Base-by-base conservation (phyloP, 306 rosid species). In the Pyrus bretschneideri region DNA sequence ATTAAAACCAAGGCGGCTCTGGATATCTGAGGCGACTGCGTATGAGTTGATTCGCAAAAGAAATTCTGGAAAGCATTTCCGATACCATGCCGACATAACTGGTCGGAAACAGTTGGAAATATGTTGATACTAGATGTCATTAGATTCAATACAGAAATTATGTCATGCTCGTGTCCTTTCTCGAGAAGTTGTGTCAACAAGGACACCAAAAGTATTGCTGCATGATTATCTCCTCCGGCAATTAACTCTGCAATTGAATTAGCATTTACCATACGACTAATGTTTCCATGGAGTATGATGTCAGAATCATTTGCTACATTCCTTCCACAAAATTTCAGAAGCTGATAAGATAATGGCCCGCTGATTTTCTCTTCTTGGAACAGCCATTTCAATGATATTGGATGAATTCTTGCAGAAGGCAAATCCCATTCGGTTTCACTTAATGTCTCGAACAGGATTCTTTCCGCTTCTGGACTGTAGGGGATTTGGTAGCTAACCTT, bases 361-460 rank as follows among this genome's bases (percentile, higher is more conserved):
- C 79, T 79, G 69, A 92, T 80, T 71, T 64, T 87, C 80, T 92
- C 96, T 85, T 95, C 97, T 82, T 90, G 96, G 80, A 95, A 95
- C 87, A 95, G 78, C 98, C 98, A 92, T 77, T 88, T 88, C 82
- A 95, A 81, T 19, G 98, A 84, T 70, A 87, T 78, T 19, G 80
- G 74, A 84, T 92, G 97, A 86, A 90, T 83, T 83, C 89, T 83
- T 73, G 93, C 82, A 63, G 90, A 84, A 83, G 86, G 87, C 79
- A 92, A 81, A 82, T 90, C 87, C 96, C 98, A 95, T 82, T 82
- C 89, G 64, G 71, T 78, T 67, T 80, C 86, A 75, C 78, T 82
- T 81, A 88, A 76, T 75, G 92, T 80, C 78, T 85, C 88, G 74
- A 95, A 85, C 79, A 95, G 49, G 78, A 90, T 84, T 78, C 81